Evolutionary conservation across 1,284 basidiomycete genomes (phyloP), one percentile per base, ranked within the genome.

Genomic region (Cutaneotrichosporon sp.): DNA sequence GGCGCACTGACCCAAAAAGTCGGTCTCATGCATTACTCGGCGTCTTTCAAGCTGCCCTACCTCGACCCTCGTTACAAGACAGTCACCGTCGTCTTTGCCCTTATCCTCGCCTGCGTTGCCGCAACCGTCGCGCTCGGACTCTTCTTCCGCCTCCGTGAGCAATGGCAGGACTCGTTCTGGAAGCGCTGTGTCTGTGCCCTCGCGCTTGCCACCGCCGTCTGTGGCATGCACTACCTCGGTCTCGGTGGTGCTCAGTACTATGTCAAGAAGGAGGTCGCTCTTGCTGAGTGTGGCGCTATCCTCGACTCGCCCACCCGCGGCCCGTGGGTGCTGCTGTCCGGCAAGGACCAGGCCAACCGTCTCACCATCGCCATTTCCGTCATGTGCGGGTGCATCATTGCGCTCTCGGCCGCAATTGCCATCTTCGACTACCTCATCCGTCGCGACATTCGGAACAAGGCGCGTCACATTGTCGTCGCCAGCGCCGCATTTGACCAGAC

Each of bases 211-310:
- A 64, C 69, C 4, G 77, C 76, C 24, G 78, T 79, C 14, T 76
- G 71, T 39, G 76, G 76, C 9, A 79, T 79, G 78, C 78, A 79
- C 70, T 79, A 78, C 65, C 71, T 77, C 53, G 76, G 71, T 60
- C 68, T 78, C 20, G 75, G 74, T 22, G 78, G 78, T 12, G 75
- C 77, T 1, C 72, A 69, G 10, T 79, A 77, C 65, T 59, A 55
- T 37, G 70, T 76, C 48, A 68, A 66, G 35, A 14, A 44, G 58
- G 49, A 39, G 31, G 29, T 39, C 17, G 29, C 26, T 22, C 10
- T 32, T 26, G 11, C 29, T 12, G 29, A 44, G 12, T 19, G 14
- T n/a, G 42, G 42, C 4, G 17, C 32, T n/a, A 16, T 43, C 16
- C n/a, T 37, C 22, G 24, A 34, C 12, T 34, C 25, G 9, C 22